phyloP scores from a whole-genome alignment of 2,329 filamentous ascomycete genomes.

The Davidsoniella eucalypti region DNA sequence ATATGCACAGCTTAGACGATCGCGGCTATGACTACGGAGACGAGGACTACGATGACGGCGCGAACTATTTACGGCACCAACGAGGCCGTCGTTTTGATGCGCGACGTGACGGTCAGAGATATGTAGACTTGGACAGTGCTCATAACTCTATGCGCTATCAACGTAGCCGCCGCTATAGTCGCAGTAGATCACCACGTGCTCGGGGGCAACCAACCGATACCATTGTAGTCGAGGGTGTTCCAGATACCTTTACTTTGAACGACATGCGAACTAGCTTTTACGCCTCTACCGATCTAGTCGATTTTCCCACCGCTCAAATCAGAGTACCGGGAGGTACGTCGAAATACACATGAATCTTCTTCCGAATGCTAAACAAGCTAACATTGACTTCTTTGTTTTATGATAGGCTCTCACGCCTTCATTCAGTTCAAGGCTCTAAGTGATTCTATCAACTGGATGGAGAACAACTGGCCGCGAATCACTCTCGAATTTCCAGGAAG shows the following conservation, averaged over 20 bases:
- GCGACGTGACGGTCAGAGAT: constrained; percentile 12
- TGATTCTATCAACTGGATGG: constrained; percentile 26
- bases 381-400: background rate
- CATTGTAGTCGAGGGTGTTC: constrained; percentile 38
- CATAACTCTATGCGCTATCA: constrained; percentile 7
- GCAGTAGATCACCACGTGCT: constrained; percentile 21
- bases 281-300: constrained; percentile 7
- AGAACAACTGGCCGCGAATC: constrained; percentile 26
- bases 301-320: constrained; percentile 9
- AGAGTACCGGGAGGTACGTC: constrained; percentile 5
- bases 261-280: constrained; percentile 7
- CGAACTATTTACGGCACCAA: constrained; percentile 6
- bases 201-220: constrained; percentile 31
- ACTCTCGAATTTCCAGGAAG: constrained; percentile 21
- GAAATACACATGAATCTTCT: background rate
- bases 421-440: constrained; percentile 26
- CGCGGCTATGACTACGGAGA: constrained; percentile 10
- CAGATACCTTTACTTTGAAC: constrained; percentile 15
- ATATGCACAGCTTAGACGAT: background rate
- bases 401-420: constrained; percentile 26
- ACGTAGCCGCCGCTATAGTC: constrained; percentile 15
- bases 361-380: background rate
- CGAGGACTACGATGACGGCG: constrained; percentile 14
- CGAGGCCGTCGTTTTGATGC: constrained; percentile 12
- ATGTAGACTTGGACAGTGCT: constrained; percentile 14